Base-by-base conservation (phyloP, 163 green algal species). In the Coccomyxa subellipsoidea region DNA sequence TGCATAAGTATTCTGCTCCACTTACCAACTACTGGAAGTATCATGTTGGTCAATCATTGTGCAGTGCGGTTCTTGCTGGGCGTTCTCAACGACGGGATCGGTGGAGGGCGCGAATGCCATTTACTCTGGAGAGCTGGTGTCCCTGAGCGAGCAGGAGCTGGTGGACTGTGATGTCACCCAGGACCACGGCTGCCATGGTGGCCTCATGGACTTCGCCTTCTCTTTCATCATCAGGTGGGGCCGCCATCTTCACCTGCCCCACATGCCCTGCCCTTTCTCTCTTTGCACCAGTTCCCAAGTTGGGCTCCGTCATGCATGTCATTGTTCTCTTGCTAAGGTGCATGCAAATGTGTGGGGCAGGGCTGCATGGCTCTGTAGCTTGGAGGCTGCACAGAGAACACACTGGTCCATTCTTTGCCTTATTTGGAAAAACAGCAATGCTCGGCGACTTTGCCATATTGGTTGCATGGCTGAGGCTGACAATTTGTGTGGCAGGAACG, bases 131-230 rank as follows among this genome's bases (percentile, higher is more conserved):
- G 81, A 98, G 85, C 90, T 99, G 7, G 79, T 94, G 23, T 89
- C 87, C 1, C 90, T 99, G 9, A 96, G 88, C 36, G 96, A 98
- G 89, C 97, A 99, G 38, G 90, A 98, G 92, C 93, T 99, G 9
- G 89, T 99, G 8, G 96, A 99, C 88, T 99, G 96, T 84, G 96
- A 99, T 87, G 92, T 32, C 4, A 77, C 70, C 2, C 82, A 88
- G 54, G 91, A 96, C 86, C 83, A 93, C 69, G 93, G 94, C 21
- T 98, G 95, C 86, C 83, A 92, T 27, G 95, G 95, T 31, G 94
- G 95, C 37, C 89, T 98, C 12, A 98, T 98, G 92, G 94, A 98
- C 87, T 96, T 90, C 81, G 95, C 94, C 2, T 98, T 94, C 81
- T 72, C 92, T 23, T 98, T 91, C 81, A 92, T 98, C 54, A 92